These are phyloP conservation scores for Mortierella sp. DNA, from an alignment of 371 early-diverging fungal genomes.

Conservation along the genomic window DNA sequence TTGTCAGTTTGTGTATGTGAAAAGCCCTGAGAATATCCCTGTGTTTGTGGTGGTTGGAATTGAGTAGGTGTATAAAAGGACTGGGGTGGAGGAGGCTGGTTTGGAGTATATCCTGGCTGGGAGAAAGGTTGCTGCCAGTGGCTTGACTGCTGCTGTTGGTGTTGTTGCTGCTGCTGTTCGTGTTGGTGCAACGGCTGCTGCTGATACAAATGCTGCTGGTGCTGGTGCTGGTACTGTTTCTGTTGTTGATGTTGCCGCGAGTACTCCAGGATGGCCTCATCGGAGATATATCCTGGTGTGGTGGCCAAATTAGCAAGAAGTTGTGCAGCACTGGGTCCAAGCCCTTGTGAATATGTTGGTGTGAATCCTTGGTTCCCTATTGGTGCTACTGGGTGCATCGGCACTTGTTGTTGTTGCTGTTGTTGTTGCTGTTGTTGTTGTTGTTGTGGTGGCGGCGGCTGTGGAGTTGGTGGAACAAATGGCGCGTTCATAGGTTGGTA, in stretches of 20 bases:
- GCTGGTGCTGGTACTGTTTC: constrained; percentile 9
- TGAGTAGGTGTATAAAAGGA: background rate
- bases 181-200: constrained; percentile 18
- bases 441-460: background rate
- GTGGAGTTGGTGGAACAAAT: background rate
- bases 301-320: constrained; percentile 41
- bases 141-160: constrained; percentile 13
- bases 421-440: background rate
- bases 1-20: background rate
- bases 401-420: background rate
- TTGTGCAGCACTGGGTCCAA: constrained; percentile 37
- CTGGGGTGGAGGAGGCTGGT: background rate
- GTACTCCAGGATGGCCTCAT: constrained; percentile 41
- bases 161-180: constrained; percentile 14
- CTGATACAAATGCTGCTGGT: background rate
- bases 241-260: constrained; percentile 17
- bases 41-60: background rate
- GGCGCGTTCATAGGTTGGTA: constrained; percentile 54
- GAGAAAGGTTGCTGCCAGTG: constrained; percentile 12
- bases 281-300: constrained; percentile 46
- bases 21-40: background rate
- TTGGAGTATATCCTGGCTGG: constrained; percentile 1
- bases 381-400: background rate
- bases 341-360: constrained; percentile 7
- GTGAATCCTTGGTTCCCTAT: background rate